Evolutionary conservation across 306 rosid genomes (phyloP), one percentile per base, ranked within the genome.

Genomic region (Vigna radiata): DNA sequence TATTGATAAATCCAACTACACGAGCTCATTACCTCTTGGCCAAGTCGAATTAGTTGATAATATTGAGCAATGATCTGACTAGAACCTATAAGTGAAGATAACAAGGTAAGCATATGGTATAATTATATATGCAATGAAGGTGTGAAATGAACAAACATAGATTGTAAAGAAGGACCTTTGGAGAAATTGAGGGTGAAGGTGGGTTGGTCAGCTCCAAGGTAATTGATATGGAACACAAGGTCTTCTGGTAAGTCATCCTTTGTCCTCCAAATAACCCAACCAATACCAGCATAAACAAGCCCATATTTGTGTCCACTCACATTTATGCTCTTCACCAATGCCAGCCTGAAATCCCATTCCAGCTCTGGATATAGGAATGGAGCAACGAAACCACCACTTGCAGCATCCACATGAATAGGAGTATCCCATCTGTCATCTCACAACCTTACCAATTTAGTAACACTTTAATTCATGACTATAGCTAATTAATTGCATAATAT

Each of bases 271-370:
- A 87, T 63, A 23, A 83, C 81, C 93, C 96, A 91, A 6, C 96
- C 93, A 72, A 91, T 85, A 23, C 97, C 97, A 14, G 94, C 96
- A 78, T 92, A 92, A 11, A 92, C 96, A 48, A 92, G 93, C 0
- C 97, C 97, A 54, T 92, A 91, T 43, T 91, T 91, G 41, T 92
- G 97, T 0, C 96, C 97, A 52, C 97, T 92, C n/a, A 87, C 97
- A 49, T 92, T 90, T 64, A 90, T 92, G 67, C 97, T 92, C 86
- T 85, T 92, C 85, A 92, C 97, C 72, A 90, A 54, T 15, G 91
- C 91, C 55, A 92, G 92, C 12, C 92, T 75, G 84, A 92, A 92
- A 68, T 92, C 97, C 97, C 97, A 92, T 68, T 90, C 96, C 0
- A 92, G 83, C 27, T 92, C 92, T 56, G 92, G 94, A 16, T 92